Percentiles rank a stretch among this genome's conserved stretches.
Conservation (phyloP, 345 rosid species). For the Trapa bicornis region DNA sequence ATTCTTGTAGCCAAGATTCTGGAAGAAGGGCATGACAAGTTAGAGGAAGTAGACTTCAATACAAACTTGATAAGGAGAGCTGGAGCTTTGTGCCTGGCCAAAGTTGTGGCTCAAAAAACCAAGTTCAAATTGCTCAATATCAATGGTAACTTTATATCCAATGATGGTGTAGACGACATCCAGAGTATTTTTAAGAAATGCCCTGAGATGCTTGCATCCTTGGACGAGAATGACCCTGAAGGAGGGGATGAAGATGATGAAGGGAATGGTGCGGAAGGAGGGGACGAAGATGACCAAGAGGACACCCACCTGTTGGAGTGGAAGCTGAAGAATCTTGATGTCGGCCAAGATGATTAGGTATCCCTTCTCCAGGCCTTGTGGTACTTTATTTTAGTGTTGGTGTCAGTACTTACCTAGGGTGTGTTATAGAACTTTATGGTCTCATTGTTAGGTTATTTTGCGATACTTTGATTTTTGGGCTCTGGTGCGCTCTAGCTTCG, state of each 20-base stretch:
- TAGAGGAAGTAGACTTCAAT: conserved; percentile 58
- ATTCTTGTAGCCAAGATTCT: conserved; percentile 50
- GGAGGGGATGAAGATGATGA: conserved; percentile 47
- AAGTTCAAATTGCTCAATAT: conserved; percentile 57
- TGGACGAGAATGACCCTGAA: conserved; percentile 84
- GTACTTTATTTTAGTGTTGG: too few species aligned
- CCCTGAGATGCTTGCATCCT: conserved; percentile 49
- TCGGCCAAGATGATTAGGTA: conserved; percentile 15
- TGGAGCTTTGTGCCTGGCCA: conserved; percentile 57
- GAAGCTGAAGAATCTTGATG: conserved; percentile 61
- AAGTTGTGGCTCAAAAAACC: conserved; percentile 47
- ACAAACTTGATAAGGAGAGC: conserved; percentile 46
- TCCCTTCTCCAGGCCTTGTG: not conserved
- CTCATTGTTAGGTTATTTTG: not conserved
- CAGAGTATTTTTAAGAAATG: conserved; percentile 52
- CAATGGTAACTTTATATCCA: conserved; percentile 60
- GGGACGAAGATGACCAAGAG: conserved; percentile 22
- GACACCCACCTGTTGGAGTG: conserved; percentile 29
- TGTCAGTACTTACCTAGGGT: too few species aligned
- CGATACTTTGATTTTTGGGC: not conserved
- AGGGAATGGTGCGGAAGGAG: conserved; percentile 26
- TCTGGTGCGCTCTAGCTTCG: not conserved
- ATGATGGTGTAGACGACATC: conserved; percentile 77
- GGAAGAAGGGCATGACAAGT: conserved; percentile 38
- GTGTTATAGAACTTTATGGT: not conserved